Percentiles rank a stretch among this genome's conserved stretches.
Evolutionary conservation across 1,284 basidiomycete species (phyloP).

Genomic region (Leccinum variabile): DNA sequence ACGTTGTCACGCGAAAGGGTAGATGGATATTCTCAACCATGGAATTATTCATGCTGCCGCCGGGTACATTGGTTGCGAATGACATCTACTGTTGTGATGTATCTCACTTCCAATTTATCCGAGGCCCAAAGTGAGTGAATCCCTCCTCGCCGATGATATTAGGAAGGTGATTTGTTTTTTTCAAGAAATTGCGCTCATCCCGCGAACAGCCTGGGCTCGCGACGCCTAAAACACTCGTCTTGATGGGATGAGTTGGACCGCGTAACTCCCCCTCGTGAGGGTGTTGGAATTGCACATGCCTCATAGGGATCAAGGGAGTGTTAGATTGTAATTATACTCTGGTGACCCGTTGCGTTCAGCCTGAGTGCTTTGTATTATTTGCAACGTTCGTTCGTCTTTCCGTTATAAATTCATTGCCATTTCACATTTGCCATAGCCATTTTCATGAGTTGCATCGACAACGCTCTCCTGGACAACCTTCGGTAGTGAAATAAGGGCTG

Average conservation of each 20-base stretch:
- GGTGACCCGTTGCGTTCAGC: constrained; percentile 2
- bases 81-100: constrained; percentile 84
- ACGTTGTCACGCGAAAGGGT: constrained; percentile 64
- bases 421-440: constrained; percentile 47
- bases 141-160: constrained; percentile 82
- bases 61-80: constrained; percentile 77
- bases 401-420: not conserved
- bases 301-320: constrained; percentile 68
- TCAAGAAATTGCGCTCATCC: not conserved
- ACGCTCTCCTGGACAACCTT: constrained; percentile 70
- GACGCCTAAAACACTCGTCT: constrained; percentile 68
- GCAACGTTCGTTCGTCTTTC: constrained; percentile 62
- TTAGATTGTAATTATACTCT: not conserved
- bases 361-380: constrained; percentile 83
- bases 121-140: constrained; percentile 77
- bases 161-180: constrained; percentile 40
- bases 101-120: constrained; percentile 84
- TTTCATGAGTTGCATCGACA: constrained; percentile 62
- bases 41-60: constrained; percentile 63
- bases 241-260: constrained; percentile 90
- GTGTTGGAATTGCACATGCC: constrained; percentile 89
- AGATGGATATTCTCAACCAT: constrained; percentile 76
- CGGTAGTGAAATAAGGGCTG: constrained; percentile 65
- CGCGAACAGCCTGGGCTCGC: constrained; percentile 59
- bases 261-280: constrained; percentile 85